A percentile compares a stretch with the other conserved stretches of the same genome.
These are phyloP conservation scores for Geoglossum glabrum DNA, from an alignment of 495 filamentous ascomycete species.

Conservation along the genomic window DNA sequence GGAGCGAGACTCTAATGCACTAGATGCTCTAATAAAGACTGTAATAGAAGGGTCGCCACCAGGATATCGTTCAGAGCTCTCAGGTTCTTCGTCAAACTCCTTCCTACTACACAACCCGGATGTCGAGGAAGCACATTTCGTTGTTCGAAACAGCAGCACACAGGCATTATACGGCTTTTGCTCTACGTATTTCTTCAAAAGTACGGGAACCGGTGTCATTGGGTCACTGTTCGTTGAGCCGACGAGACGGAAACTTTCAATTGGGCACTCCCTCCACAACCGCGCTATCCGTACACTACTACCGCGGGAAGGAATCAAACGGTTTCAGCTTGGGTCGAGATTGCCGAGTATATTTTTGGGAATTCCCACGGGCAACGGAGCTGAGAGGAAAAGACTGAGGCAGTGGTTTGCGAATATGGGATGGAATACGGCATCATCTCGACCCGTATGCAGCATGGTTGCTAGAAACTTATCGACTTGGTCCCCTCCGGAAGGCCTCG, in stretches of 20 bases:
- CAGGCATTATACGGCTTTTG: slow-evolving; percentile 76
- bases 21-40: slow-evolving; percentile 45
- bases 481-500: slow-evolving; percentile 52
- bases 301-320: slow-evolving; percentile 44
- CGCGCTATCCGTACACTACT: slow-evolving; percentile 55
- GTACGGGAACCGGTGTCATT: slow-evolving; percentile 51
- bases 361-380: slow-evolving; percentile 38
- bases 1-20: slow-evolving; percentile 47
- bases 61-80: slow-evolving; percentile 36
- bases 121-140: slow-evolving; percentile 63
- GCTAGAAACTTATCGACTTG: slow-evolving; percentile 48
- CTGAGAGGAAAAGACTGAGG: slow-evolving; percentile 27
- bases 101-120: slow-evolving; percentile 50
- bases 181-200: slow-evolving; percentile 60
- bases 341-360: slow-evolving; percentile 65
- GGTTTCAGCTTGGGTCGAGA: slow-evolving; percentile 58
- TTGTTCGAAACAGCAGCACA: slow-evolving; percentile 80
- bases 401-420: slow-evolving; percentile 49
- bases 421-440: slow-evolving; percentile 44
- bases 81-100: slow-evolving; percentile 46
- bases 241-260: slow-evolving; percentile 58
- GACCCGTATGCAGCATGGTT: slow-evolving; percentile 43
- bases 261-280: slow-evolving; percentile 67
- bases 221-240: slow-evolving; percentile 73
- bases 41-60: slow-evolving; percentile 37